Conservation (phyloP, 192 early-diverging fungal species). For the Entomortierella beljakovae region DNA sequence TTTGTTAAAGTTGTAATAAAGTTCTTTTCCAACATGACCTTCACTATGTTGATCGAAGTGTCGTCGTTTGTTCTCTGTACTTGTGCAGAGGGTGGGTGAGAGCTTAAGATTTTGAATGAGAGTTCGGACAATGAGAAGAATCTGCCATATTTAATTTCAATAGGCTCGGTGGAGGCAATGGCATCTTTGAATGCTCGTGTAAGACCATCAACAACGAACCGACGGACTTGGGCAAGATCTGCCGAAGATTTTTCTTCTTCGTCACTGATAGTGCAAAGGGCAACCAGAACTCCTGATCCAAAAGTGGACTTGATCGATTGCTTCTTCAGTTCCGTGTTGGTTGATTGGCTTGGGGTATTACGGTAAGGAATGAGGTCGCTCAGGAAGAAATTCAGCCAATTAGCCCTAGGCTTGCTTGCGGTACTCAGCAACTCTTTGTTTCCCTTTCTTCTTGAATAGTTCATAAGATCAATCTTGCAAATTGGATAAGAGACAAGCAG, state of each 20-base stretch:
- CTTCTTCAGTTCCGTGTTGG: slow-evolving; percentile 61
- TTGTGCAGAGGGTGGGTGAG: slow-evolving; percentile 43
- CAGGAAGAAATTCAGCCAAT: slow-evolving; percentile 70
- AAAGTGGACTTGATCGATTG: slow-evolving; percentile 73
- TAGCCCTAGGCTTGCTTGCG: slow-evolving; percentile 53
- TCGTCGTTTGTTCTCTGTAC: slow-evolving; percentile 63
- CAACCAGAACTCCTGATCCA: slow-evolving; percentile 74
- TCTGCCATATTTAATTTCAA: slow-evolving; percentile 72
- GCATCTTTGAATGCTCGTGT: slow-evolving; percentile 72
- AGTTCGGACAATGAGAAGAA: slow-evolving; percentile 79
- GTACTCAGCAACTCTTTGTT: slow-evolving; percentile 58
- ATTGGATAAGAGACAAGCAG: slow-evolving; percentile 85
- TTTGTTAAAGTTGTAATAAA: slow-evolving; percentile 84
- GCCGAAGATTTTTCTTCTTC: slow-evolving; percentile 64
- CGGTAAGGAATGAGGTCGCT: slow-evolving; percentile 75
- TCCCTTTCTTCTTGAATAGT: slow-evolving; percentile 62
- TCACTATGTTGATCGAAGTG: slow-evolving; percentile 68
- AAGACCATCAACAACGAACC: slow-evolving; percentile 76
- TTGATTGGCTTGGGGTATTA: slow-evolving; percentile 43
- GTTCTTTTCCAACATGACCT: slow-evolving; percentile 90
- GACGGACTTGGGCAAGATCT: slow-evolving; percentile 70
- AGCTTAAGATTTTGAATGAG: slow-evolving; percentile 71
- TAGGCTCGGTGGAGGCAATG: slow-evolving; percentile 57
- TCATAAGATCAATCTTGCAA: slow-evolving; percentile 79
- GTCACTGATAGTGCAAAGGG: slow-evolving; percentile 61